These are phyloP conservation scores for Tricholoma terreum DNA, from an alignment of 768 basidiomycete species.

Conservation along the genomic window DNA sequence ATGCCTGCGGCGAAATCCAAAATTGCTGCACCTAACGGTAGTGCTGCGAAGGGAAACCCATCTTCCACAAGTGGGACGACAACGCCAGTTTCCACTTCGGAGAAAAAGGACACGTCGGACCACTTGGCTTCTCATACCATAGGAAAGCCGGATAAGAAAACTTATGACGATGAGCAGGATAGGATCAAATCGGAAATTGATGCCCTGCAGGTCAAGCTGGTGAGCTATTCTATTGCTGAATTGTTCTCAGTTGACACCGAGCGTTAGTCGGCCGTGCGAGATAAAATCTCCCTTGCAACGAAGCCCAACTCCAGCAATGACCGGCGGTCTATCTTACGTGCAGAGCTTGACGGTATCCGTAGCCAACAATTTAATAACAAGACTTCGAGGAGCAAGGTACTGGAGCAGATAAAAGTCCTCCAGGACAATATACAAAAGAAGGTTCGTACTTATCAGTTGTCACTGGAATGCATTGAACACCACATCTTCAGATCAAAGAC, in stretches of 20 bases:
- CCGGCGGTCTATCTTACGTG: slow-evolving; percentile 63
- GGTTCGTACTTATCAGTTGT: slow-evolving; percentile 38
- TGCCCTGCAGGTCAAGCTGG: slow-evolving; percentile 72
- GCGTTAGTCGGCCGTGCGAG: slow-evolving; percentile 61
- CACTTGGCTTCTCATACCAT: slow-evolving; percentile 31
- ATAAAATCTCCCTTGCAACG: slow-evolving; percentile 66
- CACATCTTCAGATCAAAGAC: slow-evolving; percentile 67
- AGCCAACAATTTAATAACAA: slow-evolving; percentile 78
- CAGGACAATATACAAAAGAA: slow-evolving; percentile 82
- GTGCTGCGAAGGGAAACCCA: slow-evolving; percentile 39
- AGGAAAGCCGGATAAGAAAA: slow-evolving; percentile 80
- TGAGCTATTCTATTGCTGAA: slow-evolving; percentile 38
- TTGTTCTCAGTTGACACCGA: slow-evolving; percentile 10
- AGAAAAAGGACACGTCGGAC: slow-evolving; percentile 45
- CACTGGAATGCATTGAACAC: neutral
- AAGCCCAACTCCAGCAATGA: slow-evolving; percentile 69
- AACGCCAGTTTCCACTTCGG: slow-evolving; percentile 41
- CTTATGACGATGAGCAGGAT: slow-evolving; percentile 84
- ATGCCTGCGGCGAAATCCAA: slow-evolving; percentile 59
- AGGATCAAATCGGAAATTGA: slow-evolving; percentile 83
- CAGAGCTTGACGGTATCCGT: slow-evolving; percentile 79
- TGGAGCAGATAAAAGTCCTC: slow-evolving; percentile 75
- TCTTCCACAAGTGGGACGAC: slow-evolving; percentile 46
- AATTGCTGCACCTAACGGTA: slow-evolving; percentile 38
- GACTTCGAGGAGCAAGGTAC: slow-evolving; percentile 59